These are phyloP conservation scores for Kingdonia uniflora DNA, from an alignment of 164 flowering plant genomes.

Conservation along the genomic window DNA sequence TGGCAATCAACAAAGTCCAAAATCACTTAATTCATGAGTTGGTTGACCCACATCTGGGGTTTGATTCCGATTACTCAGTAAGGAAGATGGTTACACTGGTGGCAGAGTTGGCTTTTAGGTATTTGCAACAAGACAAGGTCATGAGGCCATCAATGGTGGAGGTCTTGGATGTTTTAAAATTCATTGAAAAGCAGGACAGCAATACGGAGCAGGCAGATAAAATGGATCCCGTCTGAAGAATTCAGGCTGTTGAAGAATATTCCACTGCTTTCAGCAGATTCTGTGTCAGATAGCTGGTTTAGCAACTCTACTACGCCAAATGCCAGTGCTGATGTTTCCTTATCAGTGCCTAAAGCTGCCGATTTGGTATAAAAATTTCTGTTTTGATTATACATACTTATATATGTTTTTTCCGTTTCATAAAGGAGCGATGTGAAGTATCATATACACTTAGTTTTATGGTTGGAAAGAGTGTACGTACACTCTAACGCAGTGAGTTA, in stretches of 20 bases:
- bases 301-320: slow-evolving; percentile 28
- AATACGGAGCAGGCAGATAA: slow-evolving; percentile 18
- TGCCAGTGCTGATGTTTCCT: slow-evolving; percentile 9
- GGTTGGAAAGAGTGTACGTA: background rate
- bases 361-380: background rate
- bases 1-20: slow-evolving; percentile 58
- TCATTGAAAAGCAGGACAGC: slow-evolving; percentile 15
- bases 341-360: background rate
- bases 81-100: slow-evolving; percentile 32
- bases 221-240: slow-evolving; percentile 21
- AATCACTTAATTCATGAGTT: slow-evolving; percentile 39
- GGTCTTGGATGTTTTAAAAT: slow-evolving; percentile 26
- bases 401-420: background rate
- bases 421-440: background rate
- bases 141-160: slow-evolving; percentile 60
- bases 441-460: background rate
- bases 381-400: background rate
- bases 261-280: slow-evolving; percentile 29
- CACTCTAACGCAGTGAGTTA: too few species aligned
- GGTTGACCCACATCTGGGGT: slow-evolving; percentile 48
- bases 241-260: slow-evolving; percentile 24
- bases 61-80: slow-evolving; percentile 22
- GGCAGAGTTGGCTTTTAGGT: slow-evolving; percentile 65
- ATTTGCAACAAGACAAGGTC: slow-evolving; percentile 47
- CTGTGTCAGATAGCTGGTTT: slow-evolving; percentile 21